Base-by-base conservation (phyloP, 306 rosid species). In the Crataegus laevigata region DNA sequence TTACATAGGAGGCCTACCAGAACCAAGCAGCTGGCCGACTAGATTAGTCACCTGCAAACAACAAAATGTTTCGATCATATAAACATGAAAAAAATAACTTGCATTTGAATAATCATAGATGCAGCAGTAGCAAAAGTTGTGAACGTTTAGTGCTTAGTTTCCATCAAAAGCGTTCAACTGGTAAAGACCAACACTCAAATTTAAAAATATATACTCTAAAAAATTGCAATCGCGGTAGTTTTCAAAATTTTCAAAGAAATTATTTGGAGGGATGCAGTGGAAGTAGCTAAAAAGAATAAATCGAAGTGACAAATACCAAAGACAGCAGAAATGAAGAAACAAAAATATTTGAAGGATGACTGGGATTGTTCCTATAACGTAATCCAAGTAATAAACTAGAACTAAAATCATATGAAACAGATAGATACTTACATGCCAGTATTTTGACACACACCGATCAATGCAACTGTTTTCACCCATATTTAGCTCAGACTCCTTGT, bases 401-500 rank as follows among this genome's bases (percentile, higher is more conserved):
- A 30, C 32, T 30, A 30, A 30, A 4, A 30, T 30, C 32, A 30
- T 30, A 30, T 30, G 5, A 30, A 30, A 30, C 32, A 30, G 5
- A 30, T 30, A 30, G 32, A 30, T 30, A 26, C 96, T 89, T 85
- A 92, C 99, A 61, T 90, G 97, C 99, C 99, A 94, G 68, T 94
- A 94, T 81, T 92, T 94, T 76, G 98, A 94, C 81, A 94, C 99
- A 58, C 99, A 94, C 7, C 99, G 96, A 26, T 94, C 99, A 80
- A 90, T 92, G 87, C 99, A 94, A 78, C 93, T 87, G 82, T 94
- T 94, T 89, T 94, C 99, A 73, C 99, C 97, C 97, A 92, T 94
- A 73, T 94, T 90, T 79, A 94, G 84, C 87, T 94, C 97, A 69
- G 92, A 79, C 77, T 94, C 99, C 91, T 90, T 94, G 90, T 94